Evolutionary conservation across 148 eudicot species (phyloP).

Genomic region (Vaccinium myrtillus): DNA sequence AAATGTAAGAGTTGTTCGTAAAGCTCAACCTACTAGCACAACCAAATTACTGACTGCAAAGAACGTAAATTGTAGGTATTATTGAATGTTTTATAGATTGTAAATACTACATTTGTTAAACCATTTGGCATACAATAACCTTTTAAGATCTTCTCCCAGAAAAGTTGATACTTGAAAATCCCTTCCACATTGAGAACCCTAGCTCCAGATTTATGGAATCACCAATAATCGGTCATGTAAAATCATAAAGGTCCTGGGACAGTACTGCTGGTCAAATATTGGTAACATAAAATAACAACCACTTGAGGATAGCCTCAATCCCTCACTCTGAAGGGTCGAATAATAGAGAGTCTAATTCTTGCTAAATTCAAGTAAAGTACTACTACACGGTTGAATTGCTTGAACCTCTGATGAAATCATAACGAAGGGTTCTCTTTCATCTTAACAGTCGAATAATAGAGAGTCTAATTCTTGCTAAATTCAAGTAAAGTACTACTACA

Average conservation of each 20-base stretch:
- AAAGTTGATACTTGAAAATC: not conserved
- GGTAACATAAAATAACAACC: not conserved
- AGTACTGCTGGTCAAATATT: not conserved
- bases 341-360: not conserved
- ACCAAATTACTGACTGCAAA: not conserved
- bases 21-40: constrained; percentile 4
- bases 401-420: not conserved
- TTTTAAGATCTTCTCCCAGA: not conserved
- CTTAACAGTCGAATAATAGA: not conserved
- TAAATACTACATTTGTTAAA: not conserved
- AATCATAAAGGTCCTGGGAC: too few species aligned
- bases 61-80: not conserved
- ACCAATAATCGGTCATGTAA: not conserved
- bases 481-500: not conserved
- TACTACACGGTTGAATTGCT: not conserved
- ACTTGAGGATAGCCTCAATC: not conserved
- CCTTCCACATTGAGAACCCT: not conserved
- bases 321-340: not conserved
- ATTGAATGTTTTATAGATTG: not conserved
- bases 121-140: not conserved
- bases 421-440: not conserved
- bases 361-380: not conserved
- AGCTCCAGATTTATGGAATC: not conserved
- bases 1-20: not conserved
- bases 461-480: not conserved